Conservation (phyloP, 257 asterid species). For the Petunia axillaris region DNA sequence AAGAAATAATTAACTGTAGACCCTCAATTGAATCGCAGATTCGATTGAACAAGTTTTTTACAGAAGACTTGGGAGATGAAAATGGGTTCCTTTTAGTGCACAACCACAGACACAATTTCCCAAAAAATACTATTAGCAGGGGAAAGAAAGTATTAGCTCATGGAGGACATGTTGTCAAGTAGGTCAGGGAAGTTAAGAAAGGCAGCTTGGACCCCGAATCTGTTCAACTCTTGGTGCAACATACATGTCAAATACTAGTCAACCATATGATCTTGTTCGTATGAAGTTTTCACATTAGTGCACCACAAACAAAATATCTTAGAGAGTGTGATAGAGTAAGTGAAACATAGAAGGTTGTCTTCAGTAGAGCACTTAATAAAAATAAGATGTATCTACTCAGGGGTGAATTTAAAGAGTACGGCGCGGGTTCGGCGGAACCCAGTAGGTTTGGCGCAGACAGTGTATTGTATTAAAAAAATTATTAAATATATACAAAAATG, state of each 20-base stretch:
- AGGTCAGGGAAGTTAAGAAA: not conserved
- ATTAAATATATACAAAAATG: too few relatives aligned
- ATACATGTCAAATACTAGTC: not conserved
- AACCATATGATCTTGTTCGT: not conserved
- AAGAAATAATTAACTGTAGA: constrained; percentile 23
- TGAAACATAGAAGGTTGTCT: not conserved
- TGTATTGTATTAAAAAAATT: too few relatives aligned
- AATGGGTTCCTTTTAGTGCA: not conserved
- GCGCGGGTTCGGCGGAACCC: too few relatives aligned
- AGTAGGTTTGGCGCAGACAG: too few relatives aligned
- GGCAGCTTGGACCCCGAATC: not conserved
- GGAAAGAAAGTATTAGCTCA: not conserved
- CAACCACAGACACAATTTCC: not conserved
- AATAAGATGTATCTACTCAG: not conserved
- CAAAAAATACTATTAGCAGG: not conserved
- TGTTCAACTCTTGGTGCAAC: not conserved
- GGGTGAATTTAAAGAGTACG: not conserved
- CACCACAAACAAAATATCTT: not conserved
- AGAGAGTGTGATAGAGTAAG: not conserved
- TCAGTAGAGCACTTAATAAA: not conserved
- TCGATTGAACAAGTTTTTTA: constrained; percentile 2
- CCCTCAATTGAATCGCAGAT: not conserved
- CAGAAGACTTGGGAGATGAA: not conserved
- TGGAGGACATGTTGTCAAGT: not conserved
- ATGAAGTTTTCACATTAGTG: not conserved